These are phyloP conservation scores for Russula griseocarnosa DNA, from an alignment of 768 basidiomycete genomes.

Conservation along the genomic window DNA sequence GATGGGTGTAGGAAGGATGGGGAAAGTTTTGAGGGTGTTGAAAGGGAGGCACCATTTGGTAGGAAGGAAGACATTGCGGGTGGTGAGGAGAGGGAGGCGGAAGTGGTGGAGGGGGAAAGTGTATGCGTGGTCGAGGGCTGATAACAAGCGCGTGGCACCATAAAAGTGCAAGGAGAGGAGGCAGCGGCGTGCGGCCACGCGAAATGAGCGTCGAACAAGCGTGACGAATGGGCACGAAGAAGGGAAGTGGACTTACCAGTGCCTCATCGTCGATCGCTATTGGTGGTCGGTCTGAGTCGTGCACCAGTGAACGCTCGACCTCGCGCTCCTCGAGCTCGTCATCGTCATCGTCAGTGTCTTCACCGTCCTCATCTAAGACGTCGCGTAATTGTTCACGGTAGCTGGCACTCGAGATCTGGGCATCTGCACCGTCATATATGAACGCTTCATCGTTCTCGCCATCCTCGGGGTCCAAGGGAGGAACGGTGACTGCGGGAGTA, in stretches of 20 bases:
- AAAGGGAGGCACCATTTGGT: conserved; percentile 32
- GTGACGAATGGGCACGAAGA: conserved; percentile 21
- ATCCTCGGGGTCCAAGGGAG: conserved; percentile 28
- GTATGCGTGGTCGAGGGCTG: conserved; percentile 28
- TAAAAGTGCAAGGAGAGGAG: neutral
- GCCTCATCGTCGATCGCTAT: conserved; percentile 17
- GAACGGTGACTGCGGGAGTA: neutral
- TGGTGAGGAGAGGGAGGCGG: conserved; percentile 37
- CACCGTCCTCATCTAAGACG: conserved; percentile 62
- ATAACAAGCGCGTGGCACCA: neutral
- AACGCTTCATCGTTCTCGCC: conserved; percentile 55
- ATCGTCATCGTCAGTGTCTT: conserved; percentile 42
- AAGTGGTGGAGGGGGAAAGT: conserved; percentile 38
- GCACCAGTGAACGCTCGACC: conserved; percentile 45
- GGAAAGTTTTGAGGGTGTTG: conserved; percentile 36
- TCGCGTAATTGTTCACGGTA: conserved; percentile 71
- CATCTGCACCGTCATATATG: conserved; percentile 69
- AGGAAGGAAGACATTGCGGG: conserved; percentile 40
- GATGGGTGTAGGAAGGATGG: conserved; percentile 65
- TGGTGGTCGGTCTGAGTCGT: conserved; percentile 30
- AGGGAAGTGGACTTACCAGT: conserved; percentile 35
- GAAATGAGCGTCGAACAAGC: conserved; percentile 31
- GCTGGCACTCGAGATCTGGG: conserved; percentile 43
- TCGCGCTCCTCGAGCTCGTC: conserved; percentile 40
- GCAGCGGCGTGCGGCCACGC: conserved; percentile 32